Evolutionary conservation across 352 stramenopile species (phyloP), one percentile per base, ranked within the genome.

Genomic region (Pythium grandisporangium): DNA sequence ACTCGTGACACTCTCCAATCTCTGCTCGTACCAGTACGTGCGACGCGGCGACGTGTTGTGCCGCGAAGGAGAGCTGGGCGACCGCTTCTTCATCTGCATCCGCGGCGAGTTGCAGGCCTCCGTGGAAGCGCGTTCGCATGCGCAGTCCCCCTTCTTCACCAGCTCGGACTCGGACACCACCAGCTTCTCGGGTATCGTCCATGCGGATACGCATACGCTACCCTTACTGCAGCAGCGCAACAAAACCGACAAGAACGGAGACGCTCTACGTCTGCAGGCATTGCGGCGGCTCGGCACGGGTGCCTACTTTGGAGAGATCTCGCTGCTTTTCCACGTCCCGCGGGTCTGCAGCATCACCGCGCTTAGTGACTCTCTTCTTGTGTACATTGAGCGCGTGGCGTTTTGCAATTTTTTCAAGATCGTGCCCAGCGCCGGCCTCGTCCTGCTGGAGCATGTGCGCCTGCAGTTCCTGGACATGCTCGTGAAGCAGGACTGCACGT

Each of bases 351-450:
- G 58, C 35, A 71, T 87, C 38, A 73, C 65, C 6, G 70, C 70
- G n/a, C 26, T 78, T 22, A 62, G 73, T 21, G 66, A 83, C 45
- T 70, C 68, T 30, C 45, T 87, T 13, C 57, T 87, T 13, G 65
- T 87, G 23, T 84, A 75, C 48, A 77, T 87, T 30, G 70, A 87
- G 29, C 66, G 69, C 13, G 53, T 68, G 2, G 61, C 66, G 7
- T 87, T 87, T 41, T 78, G 66, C 43, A 87, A 81, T 37, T 84
- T 87, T 36, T 48, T 84, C 22, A 84, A 82, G 38, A 64, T 87
- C 34, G 70, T 67, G 4, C 73, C 73, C 10, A 66, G 83, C 11
- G 55, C 68, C 13, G 60, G 58, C 5, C 29, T 68, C 0, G 53
- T 80, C 1, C 33, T 87, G n/a, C 48, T 84, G n/a, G 62, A 84